Base-by-base conservation (phyloP, 106 monocot species). In the Phalaenopsis aphrodite region DNA sequence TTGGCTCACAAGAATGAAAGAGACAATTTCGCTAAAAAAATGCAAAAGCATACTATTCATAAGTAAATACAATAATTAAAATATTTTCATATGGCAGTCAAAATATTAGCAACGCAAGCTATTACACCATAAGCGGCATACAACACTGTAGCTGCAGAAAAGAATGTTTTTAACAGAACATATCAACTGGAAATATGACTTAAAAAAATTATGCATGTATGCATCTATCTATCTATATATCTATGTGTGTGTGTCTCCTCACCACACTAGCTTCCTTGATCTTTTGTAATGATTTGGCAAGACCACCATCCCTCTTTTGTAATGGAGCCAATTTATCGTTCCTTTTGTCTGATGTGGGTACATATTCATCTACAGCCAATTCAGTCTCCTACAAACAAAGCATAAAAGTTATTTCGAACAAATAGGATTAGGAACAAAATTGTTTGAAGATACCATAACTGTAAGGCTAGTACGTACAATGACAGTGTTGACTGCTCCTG, bases 231-330 rank as follows among this genome's bases (percentile, higher is more conserved):
- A 30, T 30, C 30, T 30, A n/a, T 68, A 75, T 14, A 45, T 6
- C 47, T 38, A 68, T 57, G 72, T 55, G 83, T 76, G 55, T 8
- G 43, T 45, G 43, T 69, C 14, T n/a, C 42, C 4, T 89, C 19
- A 98, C 98, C 84, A 90, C 94, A 81, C 90, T 89, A 37, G 98
- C 89, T 79, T 94, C 86, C 81, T 93, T 94, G 57, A 98, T 79
- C 83, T 92, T 98, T 83, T 89, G 86, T 71, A 94, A 85, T 75
- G 94, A 94, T 71, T 94, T 98, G 68, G 85, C 56, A 80, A 98
- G 77, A 67, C 91, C 55, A 87, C 82, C 85, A 48, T 88, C 87
- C 84, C 92, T 90, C 82, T 90, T 85, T 19, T 84, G 41, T 55
- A 64, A 79, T 46, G 81, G 79, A 41, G 78, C 76, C 80, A 87